phyloP scores from a whole-genome alignment of 768 basidiomycete genomes.

The Mycena floridula region DNA sequence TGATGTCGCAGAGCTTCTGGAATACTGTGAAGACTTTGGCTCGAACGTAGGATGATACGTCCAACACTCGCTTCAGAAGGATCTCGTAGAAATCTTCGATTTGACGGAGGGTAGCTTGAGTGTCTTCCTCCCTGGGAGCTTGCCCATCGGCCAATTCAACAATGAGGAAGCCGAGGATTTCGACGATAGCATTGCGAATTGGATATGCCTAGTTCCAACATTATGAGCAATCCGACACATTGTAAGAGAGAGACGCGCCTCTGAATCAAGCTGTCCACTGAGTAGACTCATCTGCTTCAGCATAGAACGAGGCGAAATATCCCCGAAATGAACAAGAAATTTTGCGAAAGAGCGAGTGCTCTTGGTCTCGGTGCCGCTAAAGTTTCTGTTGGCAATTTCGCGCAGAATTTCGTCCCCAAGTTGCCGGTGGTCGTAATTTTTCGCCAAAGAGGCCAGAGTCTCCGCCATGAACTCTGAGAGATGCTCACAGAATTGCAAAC shows the following conservation, averaged over 20 bases:
- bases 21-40: conserved; percentile 79
- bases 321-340: conserved; percentile 78
- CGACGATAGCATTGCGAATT: conserved; percentile 92
- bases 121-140: conserved; percentile 33
- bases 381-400: conserved; percentile 76
- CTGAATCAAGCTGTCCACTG: conserved; percentile 83
- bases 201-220: conserved; percentile 68
- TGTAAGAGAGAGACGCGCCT: conserved; percentile 44
- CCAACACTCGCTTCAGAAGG: conserved; percentile 82
- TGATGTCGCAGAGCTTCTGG: conserved; percentile 65
- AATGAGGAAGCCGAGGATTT: conserved; percentile 83
- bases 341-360: conserved; percentile 79
- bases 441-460: conserved; percentile 68
- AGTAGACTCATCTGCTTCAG: conserved; percentile 88
- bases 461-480: conserved; percentile 94
- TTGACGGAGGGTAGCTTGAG: conserved; percentile 55
- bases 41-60: conserved; percentile 87
- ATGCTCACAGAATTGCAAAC: conserved; percentile 91
- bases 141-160: conserved; percentile 63
- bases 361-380: conserved; percentile 80
- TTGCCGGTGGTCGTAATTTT: conserved; percentile 84
- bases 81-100: conserved; percentile 77
- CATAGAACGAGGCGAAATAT: conserved; percentile 72
- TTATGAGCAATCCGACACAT: background rate
- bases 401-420: conserved; percentile 88